Conservation (phyloP, 768 basidiomycete species). For the Paxillus involutus region DNA sequence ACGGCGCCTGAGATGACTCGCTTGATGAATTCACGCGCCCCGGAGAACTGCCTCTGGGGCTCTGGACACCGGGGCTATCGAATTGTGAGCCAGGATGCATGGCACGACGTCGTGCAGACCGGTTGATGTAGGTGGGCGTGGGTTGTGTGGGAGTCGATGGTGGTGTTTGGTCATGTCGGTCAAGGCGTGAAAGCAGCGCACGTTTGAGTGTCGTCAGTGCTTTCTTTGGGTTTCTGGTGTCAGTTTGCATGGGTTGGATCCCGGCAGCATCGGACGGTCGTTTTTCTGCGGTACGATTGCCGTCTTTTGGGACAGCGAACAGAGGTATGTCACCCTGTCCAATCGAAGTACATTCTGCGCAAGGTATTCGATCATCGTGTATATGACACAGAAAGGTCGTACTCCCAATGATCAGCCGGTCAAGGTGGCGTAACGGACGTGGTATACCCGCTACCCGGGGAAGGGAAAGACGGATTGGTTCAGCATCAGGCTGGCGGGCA, state of each 20-base stretch:
- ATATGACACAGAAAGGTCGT: slow-evolving; percentile 73
- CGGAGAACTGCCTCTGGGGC: slow-evolving; percentile 21
- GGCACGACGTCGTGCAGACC: slow-evolving; percentile 69
- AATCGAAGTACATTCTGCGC: slow-evolving; percentile 56
- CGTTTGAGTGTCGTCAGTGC: slow-evolving; percentile 67
- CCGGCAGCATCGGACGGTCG: slow-evolving; percentile 16
- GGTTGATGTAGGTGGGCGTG: slow-evolving; percentile 52
- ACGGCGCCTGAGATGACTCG: slow-evolving; percentile 22
- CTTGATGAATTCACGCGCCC: slow-evolving; percentile 8
- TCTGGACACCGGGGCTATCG: slow-evolving; percentile 52
- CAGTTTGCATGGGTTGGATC: slow-evolving; percentile 7
- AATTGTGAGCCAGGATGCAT: slow-evolving; percentile 50
- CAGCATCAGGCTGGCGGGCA: slow-evolving; percentile 13
- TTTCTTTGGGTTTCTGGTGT: slow-evolving; percentile 54
- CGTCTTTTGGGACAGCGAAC: slow-evolving; percentile 29
- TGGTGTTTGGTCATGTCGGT: slow-evolving; percentile 15
- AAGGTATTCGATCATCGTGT: slow-evolving; percentile 61
- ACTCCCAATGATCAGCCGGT: slow-evolving; percentile 64
- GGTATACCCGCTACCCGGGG: slow-evolving; percentile 70
- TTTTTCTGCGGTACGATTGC: slow-evolving; percentile 18
- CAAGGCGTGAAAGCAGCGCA: slow-evolving; percentile 56
- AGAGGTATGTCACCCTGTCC: slow-evolving; percentile 59
- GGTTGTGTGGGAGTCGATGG: slow-evolving; percentile 12
- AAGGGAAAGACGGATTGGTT: slow-evolving; percentile 58
- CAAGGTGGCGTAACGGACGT: slow-evolving; percentile 58